These are phyloP conservation scores for Paramecium sonneborni DNA, from an alignment of 73 alveolate genomes.

Conservation along the genomic window DNA sequence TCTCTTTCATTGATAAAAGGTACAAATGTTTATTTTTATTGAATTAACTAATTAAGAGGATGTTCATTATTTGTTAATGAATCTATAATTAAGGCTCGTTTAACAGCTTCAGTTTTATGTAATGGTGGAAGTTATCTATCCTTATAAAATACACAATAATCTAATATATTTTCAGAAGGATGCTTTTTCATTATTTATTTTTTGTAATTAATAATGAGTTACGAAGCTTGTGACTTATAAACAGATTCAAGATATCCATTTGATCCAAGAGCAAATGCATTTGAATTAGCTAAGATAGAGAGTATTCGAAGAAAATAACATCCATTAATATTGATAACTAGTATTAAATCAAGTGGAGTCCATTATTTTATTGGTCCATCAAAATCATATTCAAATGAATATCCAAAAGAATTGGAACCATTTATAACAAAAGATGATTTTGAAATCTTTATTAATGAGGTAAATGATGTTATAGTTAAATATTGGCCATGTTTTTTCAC, in stretches of 20 bases:
- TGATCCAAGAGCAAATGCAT: constrained; percentile 49
- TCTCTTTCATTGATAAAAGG: constrained; percentile 47
- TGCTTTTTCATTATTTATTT: not conserved
- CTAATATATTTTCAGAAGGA: not conserved
- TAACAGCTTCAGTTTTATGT: not conserved
- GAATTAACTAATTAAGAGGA: constrained; percentile 6
- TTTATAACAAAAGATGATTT: constrained; percentile 6
- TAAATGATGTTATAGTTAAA: not conserved
- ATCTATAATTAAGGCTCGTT: not conserved
- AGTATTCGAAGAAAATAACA: not conserved
- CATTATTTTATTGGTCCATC: not conserved
- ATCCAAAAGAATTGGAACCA: not conserved
- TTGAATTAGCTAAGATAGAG: constrained; percentile 17
- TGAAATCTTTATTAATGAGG: constrained; percentile 1
- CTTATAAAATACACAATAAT: not conserved
- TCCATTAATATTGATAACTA: not conserved
- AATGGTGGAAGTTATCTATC: constrained; percentile 32
- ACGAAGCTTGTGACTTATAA: not conserved
- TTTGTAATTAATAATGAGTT: constrained; percentile 30
- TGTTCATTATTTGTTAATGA: not conserved
- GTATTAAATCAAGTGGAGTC: not conserved
- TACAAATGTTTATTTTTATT: not conserved
- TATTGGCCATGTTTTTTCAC: constrained; percentile 53
- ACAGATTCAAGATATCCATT: constrained; percentile 19
- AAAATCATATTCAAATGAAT: not conserved